Evolutionary conservation across 2,329 filamentous ascomycete genomes (phyloP), one percentile per base, ranked within the genome.

Genomic region (Calonectria honghensis): DNA sequence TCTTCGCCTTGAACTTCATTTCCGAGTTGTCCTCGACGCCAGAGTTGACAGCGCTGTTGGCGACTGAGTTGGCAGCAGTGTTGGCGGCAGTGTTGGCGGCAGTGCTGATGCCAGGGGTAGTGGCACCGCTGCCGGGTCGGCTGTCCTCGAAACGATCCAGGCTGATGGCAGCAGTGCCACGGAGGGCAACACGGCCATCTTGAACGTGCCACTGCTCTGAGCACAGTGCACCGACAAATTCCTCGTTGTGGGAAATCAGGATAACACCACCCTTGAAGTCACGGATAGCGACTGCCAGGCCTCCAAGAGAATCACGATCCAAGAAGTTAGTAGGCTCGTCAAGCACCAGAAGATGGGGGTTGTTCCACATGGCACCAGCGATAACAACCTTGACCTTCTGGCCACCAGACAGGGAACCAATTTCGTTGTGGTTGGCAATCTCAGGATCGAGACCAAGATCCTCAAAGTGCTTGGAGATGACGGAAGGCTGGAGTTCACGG

Each of bases 311-410:
- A 87, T 99, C 97, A 81, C 97, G 96, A 84, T 99, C 97, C 89
- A 99, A 93, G 91, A 98, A 99, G 89, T 99, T 99, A 85, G 97
- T 98, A 73, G 97, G 97, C 88, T 99, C 96, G 90, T 99, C 97
- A 31, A 99, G 93, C 64, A 99, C 97, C 75, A 99, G 92, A 82
- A 99, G 88, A 88, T 99, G 97, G 0, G 97, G 97, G 89, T 98
- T 98, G 89, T 98, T 98, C 96, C 96, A 98, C 95, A 98, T 97
- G 81, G 96, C 95, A 82, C 95, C 95, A 4, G 95, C 97, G 80
- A 99, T 93, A 77, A 99, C 97, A 63, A 99, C 97, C 91, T 99
- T 99, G 88, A 99, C 97, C 87, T 98, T 98, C 85, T 99, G 97
- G 18, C 97, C 97, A 86, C 97, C 97, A 13, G 96, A 98, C 16